Conservation (phyloP, 306 rosid species). For the Betula pendula region DNA sequence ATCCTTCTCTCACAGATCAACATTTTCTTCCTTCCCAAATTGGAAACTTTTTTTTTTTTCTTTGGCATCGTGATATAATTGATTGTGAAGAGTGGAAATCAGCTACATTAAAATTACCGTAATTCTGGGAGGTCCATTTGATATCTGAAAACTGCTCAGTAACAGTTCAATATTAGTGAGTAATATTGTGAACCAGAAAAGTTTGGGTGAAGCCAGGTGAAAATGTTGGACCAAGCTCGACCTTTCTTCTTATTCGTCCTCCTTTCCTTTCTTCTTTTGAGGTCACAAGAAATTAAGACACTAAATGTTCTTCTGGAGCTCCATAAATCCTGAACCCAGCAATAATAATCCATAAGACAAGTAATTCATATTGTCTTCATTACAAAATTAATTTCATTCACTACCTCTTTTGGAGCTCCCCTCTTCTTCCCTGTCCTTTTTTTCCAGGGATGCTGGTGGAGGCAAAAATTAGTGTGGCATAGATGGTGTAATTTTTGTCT, state of each 20-base stretch:
- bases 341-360: neutral
- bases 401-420: neutral
- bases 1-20: neutral
- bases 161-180: neutral
- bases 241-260: neutral
- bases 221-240: neutral
- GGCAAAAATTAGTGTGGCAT: neutral
- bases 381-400: neutral
- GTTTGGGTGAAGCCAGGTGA: conserved; percentile 10
- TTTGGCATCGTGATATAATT: neutral
- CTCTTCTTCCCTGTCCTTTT: neutral
- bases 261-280: neutral
- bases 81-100: neutral
- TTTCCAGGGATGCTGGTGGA: neutral
- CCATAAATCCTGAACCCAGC: neutral
- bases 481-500: neutral
- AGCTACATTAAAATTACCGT: neutral
- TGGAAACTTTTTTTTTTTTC: neutral
- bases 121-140: neutral
- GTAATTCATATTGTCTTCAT: neutral
- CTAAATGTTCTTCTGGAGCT: neutral
- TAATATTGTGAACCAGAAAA: neutral
- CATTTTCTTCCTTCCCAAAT: neutral
- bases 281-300: neutral
- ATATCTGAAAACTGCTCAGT: neutral